Base-by-base conservation (phyloP, 306 rosid genomes). In the Betula pendula region DNA sequence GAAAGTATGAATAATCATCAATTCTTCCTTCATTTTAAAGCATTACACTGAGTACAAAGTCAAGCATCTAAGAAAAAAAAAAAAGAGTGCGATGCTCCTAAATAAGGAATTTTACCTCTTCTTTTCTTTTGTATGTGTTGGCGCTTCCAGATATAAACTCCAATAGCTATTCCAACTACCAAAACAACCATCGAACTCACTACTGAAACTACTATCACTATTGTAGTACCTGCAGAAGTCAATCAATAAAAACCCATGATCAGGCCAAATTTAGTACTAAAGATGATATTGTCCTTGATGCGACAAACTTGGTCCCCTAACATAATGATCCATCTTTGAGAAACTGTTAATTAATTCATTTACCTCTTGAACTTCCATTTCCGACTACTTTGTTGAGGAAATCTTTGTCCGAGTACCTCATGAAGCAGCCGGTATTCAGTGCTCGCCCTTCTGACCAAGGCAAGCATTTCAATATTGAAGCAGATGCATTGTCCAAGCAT, bases 361-460 rank as follows among this genome's bases (percentile, higher is more conserved):
- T 65, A 91, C 98, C 97, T 86, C 77, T 60, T 47, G 91, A 90
- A 42, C 84, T 83, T 56, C 73, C 84, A 79, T 48, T 83, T 72
- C 76, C 74, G 22, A 8, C 65, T 78, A 82, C 81, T 75, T 82
- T 81, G 83, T 95, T 92, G 76, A 95, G 93, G 78, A 95, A 95
- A 72, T 95, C 87, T 38, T 2, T 87, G 75, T 92, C 88, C 0
- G 96, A 92, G 83, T 90, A 95, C 86, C 96, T 92, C 93, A 95
- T 83, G 88, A 92, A 92, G 92, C 97, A 95, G 8, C 99, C 97
- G 0, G 97, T 88, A 78, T 90, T 63, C 48, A 92, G 52, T 0
- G 92, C 99, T 17, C 97, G 81, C 17, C 94, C 99, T 80, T 95
- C 97, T 0, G 93, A 83, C 84, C 77, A 79, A 16, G 98, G 98